These are phyloP conservation scores for Aspergillus carlsbadensis DNA, from an alignment of 495 filamentous ascomycete genomes.

Conservation along the genomic window DNA sequence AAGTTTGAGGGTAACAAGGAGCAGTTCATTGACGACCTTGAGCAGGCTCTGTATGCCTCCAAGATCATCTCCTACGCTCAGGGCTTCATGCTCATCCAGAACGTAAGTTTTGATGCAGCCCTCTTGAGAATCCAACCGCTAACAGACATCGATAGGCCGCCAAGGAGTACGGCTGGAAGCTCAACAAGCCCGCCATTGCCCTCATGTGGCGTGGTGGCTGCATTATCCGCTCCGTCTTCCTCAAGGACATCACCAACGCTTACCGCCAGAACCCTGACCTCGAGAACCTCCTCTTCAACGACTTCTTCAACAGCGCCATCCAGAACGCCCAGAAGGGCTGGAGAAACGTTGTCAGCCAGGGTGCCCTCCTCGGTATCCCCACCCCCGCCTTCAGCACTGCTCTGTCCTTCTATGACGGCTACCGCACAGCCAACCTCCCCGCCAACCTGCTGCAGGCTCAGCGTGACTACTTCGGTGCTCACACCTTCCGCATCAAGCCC, in stretches of 20 bases:
- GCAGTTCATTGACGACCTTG: slow-evolving; percentile 90
- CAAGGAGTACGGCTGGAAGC: slow-evolving; percentile 94
- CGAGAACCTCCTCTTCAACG: slow-evolving; percentile 96
- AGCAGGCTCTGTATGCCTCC: slow-evolving; percentile 97
- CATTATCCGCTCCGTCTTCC: slow-evolving; percentile 99
- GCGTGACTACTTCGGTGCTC: slow-evolving; percentile 98
- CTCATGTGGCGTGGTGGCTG: slow-evolving; percentile 99
- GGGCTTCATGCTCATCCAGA: slow-evolving; percentile 99
- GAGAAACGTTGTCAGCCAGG: slow-evolving; percentile 91
- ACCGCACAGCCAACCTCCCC: slow-evolving; percentile 90
- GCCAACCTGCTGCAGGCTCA: slow-evolving; percentile 98
- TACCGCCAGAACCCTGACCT: slow-evolving; percentile 94
- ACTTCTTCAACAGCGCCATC: slow-evolving; percentile 99
- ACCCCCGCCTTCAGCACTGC: slow-evolving; percentile 95
- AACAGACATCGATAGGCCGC: slow-evolving; percentile 61
- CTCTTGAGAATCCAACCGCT: neutral
- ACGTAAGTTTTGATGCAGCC: slow-evolving; percentile 73
- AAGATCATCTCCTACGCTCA: slow-evolving; percentile 99
- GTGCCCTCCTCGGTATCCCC: slow-evolving; percentile 89
- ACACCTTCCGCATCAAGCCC: slow-evolving; percentile 98
- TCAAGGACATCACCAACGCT: slow-evolving; percentile 97
- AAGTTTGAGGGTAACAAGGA: slow-evolving; percentile 88
- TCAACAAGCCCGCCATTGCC: slow-evolving; percentile 99
- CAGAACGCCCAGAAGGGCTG: slow-evolving; percentile 93
- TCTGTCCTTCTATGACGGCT: slow-evolving; percentile 96